Base-by-base conservation (phyloP, 352 stramenopile species). In the Phytophthora pini region DNA sequence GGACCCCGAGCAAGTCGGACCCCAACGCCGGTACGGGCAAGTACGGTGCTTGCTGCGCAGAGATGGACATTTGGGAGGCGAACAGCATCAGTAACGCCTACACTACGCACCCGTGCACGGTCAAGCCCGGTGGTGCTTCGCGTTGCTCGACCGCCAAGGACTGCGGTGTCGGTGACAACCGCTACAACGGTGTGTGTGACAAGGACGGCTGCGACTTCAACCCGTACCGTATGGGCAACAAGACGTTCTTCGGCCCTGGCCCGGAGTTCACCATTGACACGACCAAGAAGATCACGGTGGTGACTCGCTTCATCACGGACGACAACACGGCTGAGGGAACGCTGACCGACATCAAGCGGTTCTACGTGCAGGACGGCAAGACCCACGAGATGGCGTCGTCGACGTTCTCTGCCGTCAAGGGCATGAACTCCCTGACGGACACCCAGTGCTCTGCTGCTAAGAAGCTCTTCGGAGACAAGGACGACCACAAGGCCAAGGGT, bases 31-130 rank as follows among this genome's bases (percentile, higher is more conserved):
- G 80, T 8, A 43, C 43, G 9, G 68, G 70, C 20, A 70, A 62
- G 29, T 86, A 79, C 62, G 80, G 82, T 39, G 17, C 76, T 5
- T 92, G 83, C 66, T 90, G 83, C 50, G 48, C 61, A 4, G 83
- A 90, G 70, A 72, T 87, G 56, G 79, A 88, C 32, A 81, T 88
- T 36, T 88, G 69, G 72, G 79, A 88, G 64, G 55, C 70, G 2
- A 88, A 88, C 57, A 79, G 65, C 56, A 76, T 82, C 10, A 71
- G 61, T 54, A 77, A 54, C 20, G 67, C 68, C 4, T 80, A 76
- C 54, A 85, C 79, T 32, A 62, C 74, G 9, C 79, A 87, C 57
- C 54, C 77, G 12, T 90, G 82, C 65, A 59, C 64, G n/a, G 52
- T 32, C 1, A 53, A 70, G 29, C 31, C 39, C 9, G 36, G 66